A percentile compares a stretch with the other conserved stretches of the same genome.
Conservation (phyloP, 2,329 filamentous ascomycete genomes). For the Monilinia laxa region DNA sequence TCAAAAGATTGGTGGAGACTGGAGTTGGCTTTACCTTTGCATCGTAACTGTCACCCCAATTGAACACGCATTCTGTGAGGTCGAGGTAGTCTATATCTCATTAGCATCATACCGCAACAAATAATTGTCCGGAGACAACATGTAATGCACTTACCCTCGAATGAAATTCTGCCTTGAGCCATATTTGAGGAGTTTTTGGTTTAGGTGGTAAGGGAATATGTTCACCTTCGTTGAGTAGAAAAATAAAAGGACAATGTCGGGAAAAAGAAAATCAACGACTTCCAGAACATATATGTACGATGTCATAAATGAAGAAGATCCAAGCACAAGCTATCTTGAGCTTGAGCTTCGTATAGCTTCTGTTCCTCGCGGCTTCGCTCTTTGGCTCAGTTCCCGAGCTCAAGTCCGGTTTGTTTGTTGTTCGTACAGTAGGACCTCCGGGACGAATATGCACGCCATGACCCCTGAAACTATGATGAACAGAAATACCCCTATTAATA, state of each 20-base stretch:
- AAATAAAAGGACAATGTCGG: neutral
- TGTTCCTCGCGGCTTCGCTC: constrained; percentile 9
- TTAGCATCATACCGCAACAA: neutral
- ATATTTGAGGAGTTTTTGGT: neutral
- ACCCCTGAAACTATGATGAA: neutral
- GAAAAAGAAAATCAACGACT: neutral
- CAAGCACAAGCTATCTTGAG: neutral
- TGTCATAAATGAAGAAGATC: neutral
- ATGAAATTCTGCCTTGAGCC: constrained; percentile 15
- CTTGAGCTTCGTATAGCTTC: neutral
- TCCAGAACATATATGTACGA: constrained; percentile 17
- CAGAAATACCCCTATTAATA: no score
- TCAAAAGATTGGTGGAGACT: neutral
- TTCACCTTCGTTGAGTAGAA: neutral
- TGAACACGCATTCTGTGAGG: constrained; percentile 51
- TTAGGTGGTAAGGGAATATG: no score
- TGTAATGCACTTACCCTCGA: constrained; percentile 17
- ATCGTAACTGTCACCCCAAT: constrained; percentile 67
- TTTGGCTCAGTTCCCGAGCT: constrained; percentile 9
- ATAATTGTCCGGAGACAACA: neutral
- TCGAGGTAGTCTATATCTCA: constrained; percentile 49
- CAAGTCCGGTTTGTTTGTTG: constrained; percentile 11
- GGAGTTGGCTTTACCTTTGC: constrained; percentile 46
- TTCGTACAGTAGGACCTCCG: constrained; percentile 16
- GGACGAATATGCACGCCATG: constrained; percentile 17